A percentile compares a stretch with the other conserved stretches of the same genome.
Conservation (phyloP, 2,329 filamentous ascomycete genomes). For the Bipolaris zeicola region DNA sequence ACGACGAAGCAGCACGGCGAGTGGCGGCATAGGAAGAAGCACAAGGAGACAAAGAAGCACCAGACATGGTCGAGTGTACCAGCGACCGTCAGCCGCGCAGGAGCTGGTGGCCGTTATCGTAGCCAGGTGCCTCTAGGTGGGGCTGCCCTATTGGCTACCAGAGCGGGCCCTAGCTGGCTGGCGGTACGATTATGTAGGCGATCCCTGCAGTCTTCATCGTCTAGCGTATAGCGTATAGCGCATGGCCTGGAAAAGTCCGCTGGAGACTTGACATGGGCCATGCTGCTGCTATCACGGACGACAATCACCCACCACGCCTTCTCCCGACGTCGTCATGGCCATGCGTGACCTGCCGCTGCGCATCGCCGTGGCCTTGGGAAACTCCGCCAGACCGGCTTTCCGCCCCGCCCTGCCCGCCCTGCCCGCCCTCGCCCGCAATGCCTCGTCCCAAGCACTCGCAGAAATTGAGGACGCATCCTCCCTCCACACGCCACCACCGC, state of each 20-base stretch:
- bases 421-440: constrained; percentile 52
- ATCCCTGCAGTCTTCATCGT: constrained; percentile 22
- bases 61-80: not conserved
- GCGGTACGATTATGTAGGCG: not conserved
- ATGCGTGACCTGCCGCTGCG: constrained; percentile 46
- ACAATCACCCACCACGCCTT: constrained; percentile 14
- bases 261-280: constrained; percentile 3
- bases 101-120: constrained; percentile 8
- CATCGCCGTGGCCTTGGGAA: constrained; percentile 32
- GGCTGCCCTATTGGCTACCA: constrained; percentile 16
- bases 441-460: constrained; percentile 51
- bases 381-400: constrained; percentile 32
- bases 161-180: constrained; percentile 1
- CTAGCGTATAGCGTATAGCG: constrained; percentile 14
- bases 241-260: constrained; percentile 22
- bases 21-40: not conserved
- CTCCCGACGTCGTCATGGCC: constrained; percentile 38
- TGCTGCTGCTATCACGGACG: not conserved
- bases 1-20: constrained; percentile 8
- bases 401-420: constrained; percentile 27
- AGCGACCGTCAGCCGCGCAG: constrained; percentile 10
- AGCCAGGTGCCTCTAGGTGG: constrained; percentile 14
- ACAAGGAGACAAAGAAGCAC: not conserved
- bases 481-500: constrained; percentile 47
- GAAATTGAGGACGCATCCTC: constrained; percentile 58